Evolutionary conservation across 1,284 basidiomycete genomes (phyloP), one percentile per base, ranked within the genome.

Genomic region (Heterobasidion annosum): DNA sequence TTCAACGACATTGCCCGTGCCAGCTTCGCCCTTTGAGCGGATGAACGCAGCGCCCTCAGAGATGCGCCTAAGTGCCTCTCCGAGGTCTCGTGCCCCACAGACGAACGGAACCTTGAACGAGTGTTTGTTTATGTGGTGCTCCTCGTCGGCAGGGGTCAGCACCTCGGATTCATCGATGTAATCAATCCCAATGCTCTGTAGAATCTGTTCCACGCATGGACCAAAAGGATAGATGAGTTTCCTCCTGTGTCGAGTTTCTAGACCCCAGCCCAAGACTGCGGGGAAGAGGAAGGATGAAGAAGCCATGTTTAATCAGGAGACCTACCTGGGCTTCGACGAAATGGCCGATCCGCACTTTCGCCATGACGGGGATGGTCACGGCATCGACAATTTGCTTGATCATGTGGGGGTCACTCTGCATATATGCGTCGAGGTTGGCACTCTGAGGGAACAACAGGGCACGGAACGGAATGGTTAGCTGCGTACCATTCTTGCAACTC

Each of bases 151-250:
- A 47, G 93, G 93, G 0, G 97, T 98, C 56, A 99, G 79, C 50
- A 99, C 97, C 72, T 98, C 96, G 15, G 88, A 93, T 73, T 93
- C 93, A 70, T 99, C 97, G 63, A 99, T 97, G 73, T 98, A 99
- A 74, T 99, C 96, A 52, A 98, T 89, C 9, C 96, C 95, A 66
- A 98, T 81, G 18, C 85, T 82, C 79, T 98, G 93, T 35, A 98
- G 75, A 65, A 99, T 97, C 88, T 95, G 68, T n/a, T 51, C 18
- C 18, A 62, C 61, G 56, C 25, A 25, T 25, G 25, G 25, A 25
- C 25, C 25, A 25, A 25, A 40, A 2, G 50, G 32, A 42, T 2
- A 44, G 40, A 35, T 44, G 19, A 44, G 51, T 25, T 25, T 25
- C 25, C 25, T 25, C 25, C 25, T 25, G 25, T 25, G 25, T 25